Evolutionary conservation across 1,139 yeast genomes (phyloP).

Genomic region (Candida sanyaensis): DNA sequence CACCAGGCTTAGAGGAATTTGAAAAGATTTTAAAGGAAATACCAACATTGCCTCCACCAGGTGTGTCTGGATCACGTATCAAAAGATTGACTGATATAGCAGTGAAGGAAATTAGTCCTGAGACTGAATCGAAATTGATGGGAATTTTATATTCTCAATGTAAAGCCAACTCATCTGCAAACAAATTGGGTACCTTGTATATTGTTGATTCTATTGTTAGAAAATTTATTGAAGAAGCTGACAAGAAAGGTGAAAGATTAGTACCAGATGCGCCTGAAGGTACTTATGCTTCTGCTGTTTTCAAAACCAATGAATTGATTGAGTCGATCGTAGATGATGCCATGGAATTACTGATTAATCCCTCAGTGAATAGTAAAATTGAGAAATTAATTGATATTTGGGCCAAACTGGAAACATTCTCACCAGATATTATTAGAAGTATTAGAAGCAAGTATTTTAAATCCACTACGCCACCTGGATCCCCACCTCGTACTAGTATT

Average conservation of each 20-base stretch:
- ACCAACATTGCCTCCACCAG: constrained; percentile 79
- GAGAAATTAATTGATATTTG: constrained; percentile 87
- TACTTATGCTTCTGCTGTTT: constrained; percentile 73
- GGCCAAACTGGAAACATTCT: constrained; percentile 84
- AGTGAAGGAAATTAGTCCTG: constrained; percentile 54
- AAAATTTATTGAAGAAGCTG: constrained; percentile 77
- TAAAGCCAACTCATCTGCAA: constrained; percentile 73
- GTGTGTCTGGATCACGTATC: constrained; percentile 95
- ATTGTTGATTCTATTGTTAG: constrained; percentile 92
- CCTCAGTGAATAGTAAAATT: constrained; percentile 67
- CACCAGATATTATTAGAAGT: constrained; percentile 51
- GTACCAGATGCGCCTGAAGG: constrained; percentile 62
- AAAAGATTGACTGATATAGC: constrained; percentile 82
- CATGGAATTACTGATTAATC: constrained; percentile 50
- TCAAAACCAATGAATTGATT: constrained; percentile 57
- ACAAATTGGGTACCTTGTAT: constrained; percentile 88
- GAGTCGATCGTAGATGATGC: constrained; percentile 63
- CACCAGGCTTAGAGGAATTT: constrained; percentile 52
- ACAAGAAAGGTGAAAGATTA: constrained; percentile 48
- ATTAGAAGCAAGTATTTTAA: constrained; percentile 64
- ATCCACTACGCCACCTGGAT: constrained; percentile 55
- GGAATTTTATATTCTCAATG: constrained; percentile 66
- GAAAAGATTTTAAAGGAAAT: constrained; percentile 73
- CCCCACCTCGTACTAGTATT: constrained; percentile 45
- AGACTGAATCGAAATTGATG: constrained; percentile 56